Evolutionary conservation across 1,139 yeast genomes (phyloP).

Genomic region (Geotrichum phurueaensis): DNA sequence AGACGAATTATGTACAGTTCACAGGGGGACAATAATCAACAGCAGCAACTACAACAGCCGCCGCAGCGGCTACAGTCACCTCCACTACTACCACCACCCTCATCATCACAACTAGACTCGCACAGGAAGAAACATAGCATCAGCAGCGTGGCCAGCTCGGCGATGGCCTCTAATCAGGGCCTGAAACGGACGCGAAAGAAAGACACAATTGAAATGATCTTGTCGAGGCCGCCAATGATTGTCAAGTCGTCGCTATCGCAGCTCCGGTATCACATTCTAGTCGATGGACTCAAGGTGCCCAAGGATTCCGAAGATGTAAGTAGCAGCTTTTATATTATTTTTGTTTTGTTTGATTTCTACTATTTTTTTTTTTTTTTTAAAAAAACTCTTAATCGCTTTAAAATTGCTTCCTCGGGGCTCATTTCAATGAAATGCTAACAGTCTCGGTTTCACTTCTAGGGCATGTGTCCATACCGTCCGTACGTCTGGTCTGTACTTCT

Average conservation of each 20-base stretch:
- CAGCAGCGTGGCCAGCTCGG: slow-evolving; percentile 1
- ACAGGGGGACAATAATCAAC: not conserved
- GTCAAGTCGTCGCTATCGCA: slow-evolving; percentile 70
- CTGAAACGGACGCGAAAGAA: slow-evolving; percentile 30
- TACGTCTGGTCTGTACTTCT: slow-evolving; percentile 80
- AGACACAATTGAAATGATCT: slow-evolving; percentile 61
- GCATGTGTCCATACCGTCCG: slow-evolving; percentile 57
- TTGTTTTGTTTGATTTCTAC: not conserved
- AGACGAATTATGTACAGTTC: not conserved
- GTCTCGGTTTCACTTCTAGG: slow-evolving; percentile 23
- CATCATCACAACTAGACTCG: not conserved
- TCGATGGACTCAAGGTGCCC: slow-evolving; percentile 57
- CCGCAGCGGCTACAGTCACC: not conserved
- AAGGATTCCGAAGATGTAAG: slow-evolving; percentile 20
- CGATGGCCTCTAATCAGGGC: not conserved
- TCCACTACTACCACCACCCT: no score
- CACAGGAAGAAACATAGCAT: not conserved
- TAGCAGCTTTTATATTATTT: slow-evolving; percentile 1
- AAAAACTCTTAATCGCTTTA: not conserved
- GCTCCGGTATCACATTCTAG: slow-evolving; percentile 67
- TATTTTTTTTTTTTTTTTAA: not conserved
- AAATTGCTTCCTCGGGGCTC: not conserved
- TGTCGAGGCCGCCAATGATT: slow-evolving; percentile 56
- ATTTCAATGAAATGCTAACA: slow-evolving; percentile 6
- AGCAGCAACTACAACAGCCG: not conserved